phyloP scores from a whole-genome alignment of 2,329 filamentous ascomycete genomes.

The Cladosporium austrohemisphaericum region DNA sequence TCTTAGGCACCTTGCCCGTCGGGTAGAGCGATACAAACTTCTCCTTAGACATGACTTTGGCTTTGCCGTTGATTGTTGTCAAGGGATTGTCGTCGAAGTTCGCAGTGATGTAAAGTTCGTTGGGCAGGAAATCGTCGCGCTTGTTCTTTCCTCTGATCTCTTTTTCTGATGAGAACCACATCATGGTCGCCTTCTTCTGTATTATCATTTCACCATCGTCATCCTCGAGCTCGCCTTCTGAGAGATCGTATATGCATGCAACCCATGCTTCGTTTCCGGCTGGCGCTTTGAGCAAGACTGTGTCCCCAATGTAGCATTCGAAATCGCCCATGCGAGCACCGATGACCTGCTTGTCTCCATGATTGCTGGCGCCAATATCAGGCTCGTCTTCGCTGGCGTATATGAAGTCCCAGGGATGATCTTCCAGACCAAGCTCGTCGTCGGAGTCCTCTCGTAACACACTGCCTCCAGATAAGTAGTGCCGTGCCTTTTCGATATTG shows the following conservation, averaged over 20 bases:
- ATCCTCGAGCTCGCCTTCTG: constrained; percentile 64
- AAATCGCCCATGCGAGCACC: constrained; percentile 81
- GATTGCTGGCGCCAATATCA: constrained; percentile 13
- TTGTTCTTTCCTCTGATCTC: constrained; percentile 87
- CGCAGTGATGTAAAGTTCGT: constrained; percentile 87
- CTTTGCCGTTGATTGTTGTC: constrained; percentile 85
- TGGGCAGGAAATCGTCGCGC: constrained; percentile 69
- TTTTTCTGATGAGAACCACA: constrained; percentile 93
- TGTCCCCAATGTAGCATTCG: constrained; percentile 75
- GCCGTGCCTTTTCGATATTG: constrained; percentile 45
- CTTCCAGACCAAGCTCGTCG: constrained; percentile 66
- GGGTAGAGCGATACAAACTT: constrained; percentile 69
- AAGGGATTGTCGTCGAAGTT: constrained; percentile 85
- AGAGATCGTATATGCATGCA: constrained; percentile 79
- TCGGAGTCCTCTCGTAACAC: constrained; percentile 76
- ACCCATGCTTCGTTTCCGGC: constrained; percentile 91
- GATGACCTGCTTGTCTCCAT: constrained; percentile 52
- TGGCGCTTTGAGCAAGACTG: constrained; percentile 74
- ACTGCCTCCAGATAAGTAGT: constrained; percentile 56
- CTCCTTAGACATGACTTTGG: constrained; percentile 69
- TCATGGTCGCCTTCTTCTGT: constrained; percentile 76
- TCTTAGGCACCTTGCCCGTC: constrained; percentile 68
- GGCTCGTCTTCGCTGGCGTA: constrained; percentile 50
- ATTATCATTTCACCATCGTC: constrained; percentile 47
- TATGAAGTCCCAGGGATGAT: constrained; percentile 51